phyloP scores from a whole-genome alignment of 495 filamentous ascomycete species.

The Evernia prunastri region DNA sequence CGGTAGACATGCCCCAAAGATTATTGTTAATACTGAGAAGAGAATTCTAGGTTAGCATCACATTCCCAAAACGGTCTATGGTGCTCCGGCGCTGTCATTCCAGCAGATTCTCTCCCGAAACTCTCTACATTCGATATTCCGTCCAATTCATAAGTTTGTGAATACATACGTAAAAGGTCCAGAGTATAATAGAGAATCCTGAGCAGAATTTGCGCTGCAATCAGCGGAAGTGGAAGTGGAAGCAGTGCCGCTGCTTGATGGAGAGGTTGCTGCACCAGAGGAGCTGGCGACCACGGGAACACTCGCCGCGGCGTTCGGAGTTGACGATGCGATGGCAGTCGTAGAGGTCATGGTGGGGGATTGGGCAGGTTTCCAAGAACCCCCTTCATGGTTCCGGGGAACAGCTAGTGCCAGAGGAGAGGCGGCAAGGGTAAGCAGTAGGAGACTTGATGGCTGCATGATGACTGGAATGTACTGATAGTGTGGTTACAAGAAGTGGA shows the following conservation, averaged over 20 bases:
- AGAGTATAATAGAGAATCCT: background rate
- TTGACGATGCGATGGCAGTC: background rate
- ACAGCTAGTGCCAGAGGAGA: background rate
- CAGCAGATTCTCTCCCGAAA: background rate
- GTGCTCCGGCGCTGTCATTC: background rate
- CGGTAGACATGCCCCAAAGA: background rate
- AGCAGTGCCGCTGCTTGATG: background rate
- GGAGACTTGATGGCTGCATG: background rate
- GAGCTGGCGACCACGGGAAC: too few relatives aligned
- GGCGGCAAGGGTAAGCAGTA: background rate
- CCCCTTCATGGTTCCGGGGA: background rate
- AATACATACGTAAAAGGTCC: background rate
- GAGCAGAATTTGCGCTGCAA: background rate
- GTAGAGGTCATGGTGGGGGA: background rate
- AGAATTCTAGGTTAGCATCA: background rate
- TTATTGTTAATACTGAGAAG: background rate
- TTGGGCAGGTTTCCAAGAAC: background rate
- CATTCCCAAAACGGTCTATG: background rate
- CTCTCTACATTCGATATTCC: background rate
- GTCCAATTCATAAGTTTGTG: background rate
- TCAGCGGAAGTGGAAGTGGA: background rate
- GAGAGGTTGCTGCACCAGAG: background rate
- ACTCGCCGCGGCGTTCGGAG: background rate
- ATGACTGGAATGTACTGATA: background rate
- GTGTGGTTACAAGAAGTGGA: background rate